Percentiles rank a stretch among this genome's conserved stretches.
Evolutionary conservation across 1,284 basidiomycete species (phyloP).

Genomic region (Takashimella koratensis): DNA sequence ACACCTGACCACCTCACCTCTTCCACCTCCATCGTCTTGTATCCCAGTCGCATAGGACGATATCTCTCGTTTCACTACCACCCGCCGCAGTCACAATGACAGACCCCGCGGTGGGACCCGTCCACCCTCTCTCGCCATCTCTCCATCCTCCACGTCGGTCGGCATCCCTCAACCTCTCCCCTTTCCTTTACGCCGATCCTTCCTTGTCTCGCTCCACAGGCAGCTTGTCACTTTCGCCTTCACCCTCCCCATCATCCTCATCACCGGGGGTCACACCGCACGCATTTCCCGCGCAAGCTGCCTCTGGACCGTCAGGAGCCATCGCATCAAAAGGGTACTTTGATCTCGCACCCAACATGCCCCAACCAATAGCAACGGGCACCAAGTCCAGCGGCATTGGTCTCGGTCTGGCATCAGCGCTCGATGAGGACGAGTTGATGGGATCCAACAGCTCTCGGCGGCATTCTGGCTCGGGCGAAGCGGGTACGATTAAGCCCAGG

Average conservation of each 20-base stretch:
- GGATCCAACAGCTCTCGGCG: not conserved
- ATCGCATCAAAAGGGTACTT: not conserved
- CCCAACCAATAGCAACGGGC: not conserved
- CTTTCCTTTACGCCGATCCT: not conserved
- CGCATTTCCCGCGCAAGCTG: not conserved
- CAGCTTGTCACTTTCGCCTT: not conserved
- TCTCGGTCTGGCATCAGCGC: not conserved
- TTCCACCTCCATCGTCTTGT: too few species aligned
- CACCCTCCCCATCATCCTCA: not conserved
- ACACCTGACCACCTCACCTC: too few species aligned
- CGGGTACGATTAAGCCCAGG: not conserved
- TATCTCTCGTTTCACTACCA: too few species aligned
- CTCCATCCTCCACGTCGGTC: not conserved
- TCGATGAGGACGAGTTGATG: not conserved
- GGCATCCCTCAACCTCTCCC: not conserved
- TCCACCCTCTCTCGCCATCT: not conserved
- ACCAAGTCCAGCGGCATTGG: not conserved
- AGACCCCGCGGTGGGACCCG: not conserved
- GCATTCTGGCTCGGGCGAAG: not conserved
- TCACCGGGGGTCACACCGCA: not conserved
- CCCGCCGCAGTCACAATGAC: too few species aligned
- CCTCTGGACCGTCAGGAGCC: not conserved
- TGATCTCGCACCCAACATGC: not conserved
- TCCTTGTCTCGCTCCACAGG: not conserved
- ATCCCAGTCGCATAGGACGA: too few species aligned